Conservation (phyloP, 164 flowering plant species). For the Nymphaea colorata region DNA sequence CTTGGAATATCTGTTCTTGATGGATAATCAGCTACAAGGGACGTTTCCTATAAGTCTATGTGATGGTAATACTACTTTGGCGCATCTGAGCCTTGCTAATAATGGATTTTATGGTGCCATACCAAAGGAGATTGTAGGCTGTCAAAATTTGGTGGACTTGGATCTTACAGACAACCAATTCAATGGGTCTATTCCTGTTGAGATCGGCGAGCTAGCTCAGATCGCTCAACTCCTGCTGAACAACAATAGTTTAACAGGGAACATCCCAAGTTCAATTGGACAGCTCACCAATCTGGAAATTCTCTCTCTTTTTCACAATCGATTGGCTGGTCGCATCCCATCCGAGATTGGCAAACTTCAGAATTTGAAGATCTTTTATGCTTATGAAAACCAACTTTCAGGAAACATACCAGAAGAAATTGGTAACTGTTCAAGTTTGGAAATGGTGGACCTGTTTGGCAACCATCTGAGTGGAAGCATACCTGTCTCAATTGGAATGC, state of each 20-base stretch:
- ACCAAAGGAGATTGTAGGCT: slow-evolving; percentile 39
- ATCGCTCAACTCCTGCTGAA: slow-evolving; percentile 63
- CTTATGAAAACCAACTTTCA: slow-evolving; percentile 74
- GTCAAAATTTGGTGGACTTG: slow-evolving; percentile 45
- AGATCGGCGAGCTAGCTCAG: slow-evolving; percentile 33
- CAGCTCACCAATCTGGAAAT: slow-evolving; percentile 61
- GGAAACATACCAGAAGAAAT: slow-evolving; percentile 81
- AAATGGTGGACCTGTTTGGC: slow-evolving; percentile 72
- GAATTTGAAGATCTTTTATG: slow-evolving; percentile 47
- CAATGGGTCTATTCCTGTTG: slow-evolving; percentile 54
- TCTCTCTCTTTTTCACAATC: slow-evolving; percentile 59
- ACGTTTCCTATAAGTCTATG: slow-evolving; percentile 42
- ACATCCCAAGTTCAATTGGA: slow-evolving; percentile 43
- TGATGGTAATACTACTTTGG: slow-evolving; percentile 37
- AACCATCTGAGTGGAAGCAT: slow-evolving; percentile 63
- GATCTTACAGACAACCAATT: slow-evolving; percentile 70
- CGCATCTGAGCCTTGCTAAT: slow-evolving; percentile 42
- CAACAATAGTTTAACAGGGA: slow-evolving; percentile 71
- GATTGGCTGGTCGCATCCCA: slow-evolving; percentile 51
- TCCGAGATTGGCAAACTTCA: slow-evolving; percentile 57
- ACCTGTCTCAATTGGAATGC: slow-evolving; percentile 60
- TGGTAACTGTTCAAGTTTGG: slow-evolving; percentile 75
- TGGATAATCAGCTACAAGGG: slow-evolving; percentile 63
- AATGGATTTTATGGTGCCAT: slow-evolving; percentile 47
- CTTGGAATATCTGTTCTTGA: slow-evolving; percentile 49